Base-by-base conservation (phyloP, 345 rosid species). In the Barbarea vulgaris region DNA sequence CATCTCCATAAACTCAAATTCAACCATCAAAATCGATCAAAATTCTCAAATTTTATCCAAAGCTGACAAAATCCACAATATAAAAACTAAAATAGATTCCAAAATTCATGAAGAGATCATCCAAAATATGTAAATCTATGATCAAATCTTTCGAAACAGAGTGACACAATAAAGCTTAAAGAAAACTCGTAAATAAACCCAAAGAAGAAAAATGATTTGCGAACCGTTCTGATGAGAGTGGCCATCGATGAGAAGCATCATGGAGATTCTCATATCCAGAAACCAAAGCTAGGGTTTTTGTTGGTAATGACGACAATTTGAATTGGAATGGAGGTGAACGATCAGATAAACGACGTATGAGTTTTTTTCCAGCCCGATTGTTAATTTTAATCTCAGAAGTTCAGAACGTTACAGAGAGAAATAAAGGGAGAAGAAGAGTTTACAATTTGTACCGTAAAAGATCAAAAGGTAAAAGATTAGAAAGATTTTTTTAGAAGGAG, bases 241-340 rank as follows among this genome's bases (percentile, higher is more conserved):
- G 68, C 1, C 47, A 65, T 72, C 69, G 34, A 58, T 48, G 57
- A n/a, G 30, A 59, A 72, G 50, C 58, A 58, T 77, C 81, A 77
- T 77, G 77, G 77, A 51, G 64, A 56, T 1, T 36, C 8, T 14
- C 30, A 39, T 46, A 48, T 59, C 27, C 7, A 39, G 37, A 48
- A n/a, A 64, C 50, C 2, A 63, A 72, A 58, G 13, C 7, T 66
- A 72, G 81, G 77, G 50, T 72, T 77, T 72, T 41, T 63, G 69
- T 6, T 62, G 77, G 67, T 69, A 74, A 30, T 30, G 75, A 69
- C 70, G 76, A 67, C 58, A 13, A 51, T 0, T 14, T n/a, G n/a
- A n/a, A n/a, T n/a, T n/a, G n/a, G n/a, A n/a, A n/a, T n/a, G n/a
- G n/a, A n/a, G n/a, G n/a, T n/a, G n/a, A n/a, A n/a, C n/a, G n/a